Evolutionary conservation across 139 green algal species (phyloP).

Genomic region (Haematococcus lacustris): DNA sequence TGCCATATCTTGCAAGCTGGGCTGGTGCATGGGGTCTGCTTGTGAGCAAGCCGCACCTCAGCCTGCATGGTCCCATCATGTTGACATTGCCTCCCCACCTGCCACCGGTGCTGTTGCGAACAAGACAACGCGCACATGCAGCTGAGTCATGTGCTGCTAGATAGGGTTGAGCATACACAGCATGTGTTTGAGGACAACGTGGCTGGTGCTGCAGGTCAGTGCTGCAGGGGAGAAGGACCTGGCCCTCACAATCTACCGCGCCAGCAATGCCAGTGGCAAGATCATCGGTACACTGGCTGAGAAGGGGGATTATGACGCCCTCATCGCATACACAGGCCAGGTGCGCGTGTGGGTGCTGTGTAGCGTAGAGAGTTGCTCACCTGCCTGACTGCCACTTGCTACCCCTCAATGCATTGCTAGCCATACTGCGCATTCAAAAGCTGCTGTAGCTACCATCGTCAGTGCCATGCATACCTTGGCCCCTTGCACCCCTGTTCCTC

Average conservation of each 20-base stretch:
- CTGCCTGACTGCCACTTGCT: too few species aligned
- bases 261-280: constrained; percentile 45
- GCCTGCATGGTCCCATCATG: background rate
- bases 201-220: background rate
- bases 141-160: background rate
- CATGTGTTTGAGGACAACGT: background rate
- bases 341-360: too few species aligned
- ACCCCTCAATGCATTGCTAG: too few species aligned
- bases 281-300: constrained; percentile 78
- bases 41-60: background rate
- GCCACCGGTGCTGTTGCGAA: too few species aligned
- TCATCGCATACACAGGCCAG: constrained; percentile 37
- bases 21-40: too few species aligned
- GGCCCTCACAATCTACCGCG: constrained; percentile 86
- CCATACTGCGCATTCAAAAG: too few species aligned
- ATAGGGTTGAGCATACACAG: background rate
- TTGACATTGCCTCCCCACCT: too few species aligned
- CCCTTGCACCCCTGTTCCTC: too few species aligned
- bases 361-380: too few species aligned
- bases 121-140: background rate
- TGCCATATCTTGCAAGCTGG: too few species aligned
- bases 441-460: too few species aligned
- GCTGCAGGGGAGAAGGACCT: constrained; percentile 77
- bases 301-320: constrained; percentile 90
- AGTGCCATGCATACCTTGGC: too few species aligned